These are phyloP conservation scores for Periconia sp. DNA, from an alignment of 2,329 filamentous ascomycete species.

Conservation along the genomic window DNA sequence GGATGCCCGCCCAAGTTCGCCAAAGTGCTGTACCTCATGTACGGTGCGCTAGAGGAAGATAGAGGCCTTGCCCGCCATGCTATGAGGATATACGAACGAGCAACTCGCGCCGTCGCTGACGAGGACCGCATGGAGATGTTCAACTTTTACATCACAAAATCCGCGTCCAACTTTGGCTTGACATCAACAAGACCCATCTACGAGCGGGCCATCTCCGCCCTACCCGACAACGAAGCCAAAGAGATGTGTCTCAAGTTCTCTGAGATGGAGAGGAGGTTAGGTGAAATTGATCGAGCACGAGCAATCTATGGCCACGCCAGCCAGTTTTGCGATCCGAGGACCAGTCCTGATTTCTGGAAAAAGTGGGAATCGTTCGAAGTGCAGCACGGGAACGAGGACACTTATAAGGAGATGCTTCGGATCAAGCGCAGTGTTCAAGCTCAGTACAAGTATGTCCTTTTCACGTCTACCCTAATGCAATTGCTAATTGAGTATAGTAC, in stretches of 20 bases:
- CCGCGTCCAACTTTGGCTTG: slow-evolving; percentile 94
- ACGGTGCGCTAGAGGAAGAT: slow-evolving; percentile 95
- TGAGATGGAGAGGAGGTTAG: slow-evolving; percentile 90
- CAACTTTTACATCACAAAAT: slow-evolving; percentile 99
- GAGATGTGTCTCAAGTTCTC: slow-evolving; percentile 99
- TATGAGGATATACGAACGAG: slow-evolving; percentile 98
- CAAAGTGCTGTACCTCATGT: slow-evolving; percentile 96
- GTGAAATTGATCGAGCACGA: slow-evolving; percentile 91
- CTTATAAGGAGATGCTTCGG: slow-evolving; percentile 98
- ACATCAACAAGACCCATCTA: slow-evolving; percentile 95
- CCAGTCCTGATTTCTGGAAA: slow-evolving; percentile 87
- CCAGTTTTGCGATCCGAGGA: slow-evolving; percentile 95
- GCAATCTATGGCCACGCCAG: slow-evolving; percentile 97
- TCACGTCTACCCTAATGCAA: not conserved
- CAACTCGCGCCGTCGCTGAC: slow-evolving; percentile 91
- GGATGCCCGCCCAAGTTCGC: slow-evolving; percentile 95
- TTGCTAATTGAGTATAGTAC: slow-evolving; percentile 63
- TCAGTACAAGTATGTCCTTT: slow-evolving; percentile 77
- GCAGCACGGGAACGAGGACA: slow-evolving; percentile 97
- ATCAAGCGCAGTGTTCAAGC: slow-evolving; percentile 98
- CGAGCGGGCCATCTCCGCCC: slow-evolving; percentile 90
- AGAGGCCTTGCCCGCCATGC: slow-evolving; percentile 91
- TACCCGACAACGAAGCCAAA: slow-evolving; percentile 90
- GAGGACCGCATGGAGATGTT: slow-evolving; percentile 98
- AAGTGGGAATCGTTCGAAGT: slow-evolving; percentile 99